Percentiles rank a stretch among this genome's conserved stretches.
Evolutionary conservation across 768 basidiomycete genomes (phyloP).

Genomic region (Suillus ampliporus): DNA sequence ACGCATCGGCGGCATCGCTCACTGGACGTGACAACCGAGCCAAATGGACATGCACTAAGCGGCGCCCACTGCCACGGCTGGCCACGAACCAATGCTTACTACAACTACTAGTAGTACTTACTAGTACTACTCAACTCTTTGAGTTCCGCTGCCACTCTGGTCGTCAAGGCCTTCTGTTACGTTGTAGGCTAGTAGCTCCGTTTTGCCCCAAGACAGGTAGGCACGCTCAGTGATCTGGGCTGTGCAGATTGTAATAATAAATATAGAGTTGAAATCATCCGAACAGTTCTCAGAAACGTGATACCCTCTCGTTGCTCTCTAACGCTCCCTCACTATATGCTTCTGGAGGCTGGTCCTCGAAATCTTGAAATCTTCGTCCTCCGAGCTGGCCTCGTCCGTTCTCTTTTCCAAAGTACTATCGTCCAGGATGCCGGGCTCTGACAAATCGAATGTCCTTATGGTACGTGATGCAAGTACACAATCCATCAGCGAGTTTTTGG

Average conservation of each 20-base stretch:
- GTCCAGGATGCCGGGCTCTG: constrained; percentile 10
- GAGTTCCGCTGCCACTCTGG: not conserved
- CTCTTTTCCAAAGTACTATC: not conserved
- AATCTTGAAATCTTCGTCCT: constrained; percentile 6
- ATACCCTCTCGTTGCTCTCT: not conserved
- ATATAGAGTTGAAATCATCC: not conserved
- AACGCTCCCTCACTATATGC: not conserved
- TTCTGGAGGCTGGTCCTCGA: constrained; percentile 18
- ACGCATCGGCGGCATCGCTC: too few species aligned
- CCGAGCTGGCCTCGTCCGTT: constrained; percentile 32
- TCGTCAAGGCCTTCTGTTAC: not conserved
- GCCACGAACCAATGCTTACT: not conserved
- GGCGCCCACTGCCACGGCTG: not conserved
- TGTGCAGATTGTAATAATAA: not conserved
- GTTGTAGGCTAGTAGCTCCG: not conserved
- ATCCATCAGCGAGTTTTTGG: constrained; percentile 30
- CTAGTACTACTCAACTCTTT: not conserved
- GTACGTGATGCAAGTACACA: constrained; percentile 12
- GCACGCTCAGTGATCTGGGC: not conserved
- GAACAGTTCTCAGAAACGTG: not conserved
- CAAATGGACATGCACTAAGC: not conserved
- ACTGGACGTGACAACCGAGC: not conserved
- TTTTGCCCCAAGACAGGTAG: not conserved
- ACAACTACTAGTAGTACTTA: not conserved
- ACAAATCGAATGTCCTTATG: constrained; percentile 9